phyloP scores from a whole-genome alignment of 192 early-diverging fungal genomes.

The Coemansia sp. region DNA sequence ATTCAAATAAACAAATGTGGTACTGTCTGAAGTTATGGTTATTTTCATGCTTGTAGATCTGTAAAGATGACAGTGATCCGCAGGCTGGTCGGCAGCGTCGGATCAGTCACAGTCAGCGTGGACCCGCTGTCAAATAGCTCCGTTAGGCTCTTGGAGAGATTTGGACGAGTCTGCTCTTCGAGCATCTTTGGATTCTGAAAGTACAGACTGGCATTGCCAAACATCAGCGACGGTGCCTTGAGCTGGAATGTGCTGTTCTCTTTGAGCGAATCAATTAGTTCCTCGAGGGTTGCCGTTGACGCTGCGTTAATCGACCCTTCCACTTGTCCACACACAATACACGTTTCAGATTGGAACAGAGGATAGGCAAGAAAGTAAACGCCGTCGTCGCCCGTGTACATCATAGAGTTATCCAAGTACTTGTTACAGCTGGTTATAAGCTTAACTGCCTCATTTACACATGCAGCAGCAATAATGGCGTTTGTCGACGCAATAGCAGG shows the following conservation, averaged over 20 bases:
- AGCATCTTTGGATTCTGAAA: slow-evolving; percentile 83
- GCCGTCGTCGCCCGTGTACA: slow-evolving; percentile 91
- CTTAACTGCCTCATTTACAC: slow-evolving; percentile 95
- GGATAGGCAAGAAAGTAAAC: slow-evolving; percentile 90
- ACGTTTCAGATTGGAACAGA: slow-evolving; percentile 78
- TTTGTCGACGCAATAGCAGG: slow-evolving; percentile 93
- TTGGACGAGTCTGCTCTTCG: slow-evolving; percentile 80
- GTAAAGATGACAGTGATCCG: slow-evolving; percentile 39
- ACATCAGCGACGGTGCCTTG: slow-evolving; percentile 76
- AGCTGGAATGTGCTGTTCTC: slow-evolving; percentile 78
- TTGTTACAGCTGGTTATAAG: slow-evolving; percentile 76
- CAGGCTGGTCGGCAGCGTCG: slow-evolving; percentile 46
- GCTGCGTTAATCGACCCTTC: slow-evolving; percentile 55
- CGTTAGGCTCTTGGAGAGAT: slow-evolving; percentile 69
- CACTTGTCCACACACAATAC: slow-evolving; percentile 86
- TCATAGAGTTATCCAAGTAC: slow-evolving; percentile 92
- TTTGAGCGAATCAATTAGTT: slow-evolving; percentile 79
- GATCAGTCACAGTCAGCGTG: slow-evolving; percentile 82
- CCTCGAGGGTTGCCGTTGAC: slow-evolving; percentile 64
- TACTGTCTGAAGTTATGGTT: background rate
- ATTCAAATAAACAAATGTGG: background rate
- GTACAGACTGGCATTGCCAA: slow-evolving; percentile 66
- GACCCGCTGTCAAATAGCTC: slow-evolving; percentile 68
- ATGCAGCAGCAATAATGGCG: slow-evolving; percentile 82
- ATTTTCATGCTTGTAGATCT: background rate